A percentile compares a stretch with the other conserved stretches of the same genome.
Conservation (phyloP, 345 rosid genomes). For the Gossypium herbaceum region DNA sequence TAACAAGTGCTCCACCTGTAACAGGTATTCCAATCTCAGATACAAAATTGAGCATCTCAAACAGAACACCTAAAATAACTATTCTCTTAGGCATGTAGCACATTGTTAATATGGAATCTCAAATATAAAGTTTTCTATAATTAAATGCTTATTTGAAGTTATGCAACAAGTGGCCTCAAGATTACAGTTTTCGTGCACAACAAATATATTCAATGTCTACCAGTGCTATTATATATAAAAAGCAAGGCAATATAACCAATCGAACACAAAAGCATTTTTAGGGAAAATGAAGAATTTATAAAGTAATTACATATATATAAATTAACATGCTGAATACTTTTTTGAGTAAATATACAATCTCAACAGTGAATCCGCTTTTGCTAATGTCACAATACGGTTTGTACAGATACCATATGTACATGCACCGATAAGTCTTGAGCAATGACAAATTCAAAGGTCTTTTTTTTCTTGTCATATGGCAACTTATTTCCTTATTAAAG, state of each 20-base stretch:
- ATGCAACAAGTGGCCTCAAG: conserved; percentile 1
- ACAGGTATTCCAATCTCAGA: conserved; percentile 11
- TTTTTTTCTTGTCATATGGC: not conserved
- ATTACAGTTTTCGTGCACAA: not conserved
- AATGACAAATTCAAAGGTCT: not conserved
- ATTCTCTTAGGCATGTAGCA: not conserved
- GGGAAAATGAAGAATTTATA: not conserved
- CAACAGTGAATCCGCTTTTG: not conserved
- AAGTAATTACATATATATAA: not conserved
- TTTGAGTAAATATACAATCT: not conserved
- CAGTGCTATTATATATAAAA: not conserved
- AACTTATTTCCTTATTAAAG: not conserved
- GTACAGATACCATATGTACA: not conserved
- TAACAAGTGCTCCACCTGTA: conserved; percentile 76
- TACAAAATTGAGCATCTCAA: not conserved
- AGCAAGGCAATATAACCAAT: not conserved
- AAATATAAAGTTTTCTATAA: not conserved
- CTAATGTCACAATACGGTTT: not conserved
- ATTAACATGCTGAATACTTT: not conserved
- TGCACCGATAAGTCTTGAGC: not conserved
- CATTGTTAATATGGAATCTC: not conserved
- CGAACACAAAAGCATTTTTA: conserved; percentile 2
- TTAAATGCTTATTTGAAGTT: not conserved
- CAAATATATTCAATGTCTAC: not conserved
- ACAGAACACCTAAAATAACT: not conserved